Percentiles rank a stretch among this genome's conserved stretches.
Conservation (phyloP, 1,284 basidiomycete genomes). For the Paramarasmius palmivorus region DNA sequence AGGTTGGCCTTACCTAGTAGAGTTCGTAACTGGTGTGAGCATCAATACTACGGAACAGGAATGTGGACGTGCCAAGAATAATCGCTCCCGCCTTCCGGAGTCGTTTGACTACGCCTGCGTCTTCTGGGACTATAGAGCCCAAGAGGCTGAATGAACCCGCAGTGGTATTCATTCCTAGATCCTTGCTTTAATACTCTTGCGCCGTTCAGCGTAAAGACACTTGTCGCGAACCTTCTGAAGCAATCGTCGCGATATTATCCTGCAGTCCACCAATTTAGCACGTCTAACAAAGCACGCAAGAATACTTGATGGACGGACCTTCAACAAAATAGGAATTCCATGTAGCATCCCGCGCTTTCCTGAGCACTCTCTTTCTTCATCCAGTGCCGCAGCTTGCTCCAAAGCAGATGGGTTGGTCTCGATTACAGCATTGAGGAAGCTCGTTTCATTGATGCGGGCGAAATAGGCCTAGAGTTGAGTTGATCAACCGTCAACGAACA, state of each 20-base stretch:
- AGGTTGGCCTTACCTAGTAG: constrained; percentile 64
- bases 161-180: constrained; percentile 66
- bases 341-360: constrained; percentile 60
- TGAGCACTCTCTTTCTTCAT: constrained; percentile 47
- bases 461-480: constrained; percentile 58
- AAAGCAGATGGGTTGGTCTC: constrained; percentile 65
- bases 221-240: constrained; percentile 44
- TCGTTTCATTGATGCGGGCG: constrained; percentile 70
- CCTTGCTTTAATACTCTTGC: background rate
- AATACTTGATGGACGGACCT: constrained; percentile 36
- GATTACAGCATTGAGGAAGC: constrained; percentile 63
- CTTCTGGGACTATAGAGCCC: constrained; percentile 58
- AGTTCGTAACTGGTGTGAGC: background rate
- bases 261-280: constrained; percentile 12
- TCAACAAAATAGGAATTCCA: constrained; percentile 70
- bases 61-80: constrained; percentile 27
- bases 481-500: background rate
- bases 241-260: constrained; percentile 64
- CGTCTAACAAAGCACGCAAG: background rate
- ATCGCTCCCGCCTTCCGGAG: constrained; percentile 69
- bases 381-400: constrained; percentile 51
- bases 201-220: background rate
- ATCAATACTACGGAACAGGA: background rate
- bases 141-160: constrained; percentile 61
- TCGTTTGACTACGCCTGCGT: constrained; percentile 60